Base-by-base conservation (phyloP, 1,284 basidiomycete genomes). In the Apiotrichum gamsii region DNA sequence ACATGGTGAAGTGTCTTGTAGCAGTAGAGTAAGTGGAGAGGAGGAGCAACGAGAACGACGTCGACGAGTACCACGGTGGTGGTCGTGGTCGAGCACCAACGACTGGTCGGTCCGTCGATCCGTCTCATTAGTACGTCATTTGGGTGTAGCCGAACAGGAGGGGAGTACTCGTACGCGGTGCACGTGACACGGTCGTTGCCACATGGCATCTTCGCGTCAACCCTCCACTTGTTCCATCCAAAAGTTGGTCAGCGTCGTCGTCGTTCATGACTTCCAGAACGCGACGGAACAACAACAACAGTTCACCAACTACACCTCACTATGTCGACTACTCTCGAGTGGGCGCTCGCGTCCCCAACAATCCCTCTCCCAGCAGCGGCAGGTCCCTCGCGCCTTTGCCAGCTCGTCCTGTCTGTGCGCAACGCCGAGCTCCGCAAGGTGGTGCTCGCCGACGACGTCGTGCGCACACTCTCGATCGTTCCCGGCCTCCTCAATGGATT, bases 371-470 rank as follows among this genome's bases (percentile, higher is more conserved):
- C 29, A 3, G 34, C 34, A 2, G 16, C 14, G 3, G 51, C 14
- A 29, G 55, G 30, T 51, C 53, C 5, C n/a, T 39, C 11, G 6
- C 39, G n/a, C 32, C 52, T 13, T 4, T 36, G 40, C n/a, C 60
- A 60, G 24, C 64, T 67, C 35, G 63, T 61, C 8, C 32, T 37
- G 16, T 43, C 54, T 6, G 55, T 70, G 5, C 58, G 60, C 39
- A 48, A 66, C 19, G 72, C 72, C 25, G 67, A 73, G 42, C 73
- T 72, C 60, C 61, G 61, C 19, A 23, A 38, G 3, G 59, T 72
- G 37, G 56, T 74, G 10, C 43, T 58, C 1, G 64, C 64, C 18
- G 20, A 49, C 5, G 49, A 66, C 31, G 63, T 65, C 8, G 47
- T 48, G n/a, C 18, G 20, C 3, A 51, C 70, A 15, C 55, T 74